Evolutionary conservation across 495 filamentous ascomycete species (phyloP).

Genomic region (Aspergillus bridgeri): DNA sequence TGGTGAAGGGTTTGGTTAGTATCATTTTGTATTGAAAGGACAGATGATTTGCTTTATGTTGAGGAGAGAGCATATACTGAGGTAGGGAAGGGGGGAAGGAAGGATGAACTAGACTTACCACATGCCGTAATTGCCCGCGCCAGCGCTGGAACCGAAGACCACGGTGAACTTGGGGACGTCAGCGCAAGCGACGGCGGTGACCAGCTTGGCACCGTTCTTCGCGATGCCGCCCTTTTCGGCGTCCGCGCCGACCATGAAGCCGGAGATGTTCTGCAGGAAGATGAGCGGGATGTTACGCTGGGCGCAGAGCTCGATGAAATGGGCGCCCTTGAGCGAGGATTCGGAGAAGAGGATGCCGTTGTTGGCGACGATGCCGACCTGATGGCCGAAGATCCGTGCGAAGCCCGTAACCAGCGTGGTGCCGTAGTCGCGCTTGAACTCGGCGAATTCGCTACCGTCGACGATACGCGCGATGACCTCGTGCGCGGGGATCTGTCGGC

Average conservation of each 20-base stretch:
- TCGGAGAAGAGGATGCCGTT: constrained; percentile 97
- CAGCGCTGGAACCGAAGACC: constrained; percentile 79
- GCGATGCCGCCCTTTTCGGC: constrained; percentile 94
- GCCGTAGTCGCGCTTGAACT: constrained; percentile 94
- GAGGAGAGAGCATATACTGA: not conserved
- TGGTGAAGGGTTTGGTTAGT: constrained; percentile 20
- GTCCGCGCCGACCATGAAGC: constrained; percentile 95
- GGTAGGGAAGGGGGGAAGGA: not conserved
- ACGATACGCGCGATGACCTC: constrained; percentile 95
- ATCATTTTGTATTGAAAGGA: not conserved
- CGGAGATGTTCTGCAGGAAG: constrained; percentile 94
- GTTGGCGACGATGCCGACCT: constrained; percentile 92
- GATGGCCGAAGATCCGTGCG: constrained; percentile 83
- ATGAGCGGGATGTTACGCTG: constrained; percentile 86
- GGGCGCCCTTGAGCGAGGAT: constrained; percentile 87
- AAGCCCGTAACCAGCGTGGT: constrained; percentile 91
- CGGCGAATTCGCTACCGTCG: constrained; percentile 83
- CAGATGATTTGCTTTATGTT: not conserved
- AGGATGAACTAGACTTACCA: constrained; percentile 49
- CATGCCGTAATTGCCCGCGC: constrained; percentile 80
- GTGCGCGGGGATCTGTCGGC: constrained; percentile 76
- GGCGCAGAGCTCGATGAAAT: constrained; percentile 96
- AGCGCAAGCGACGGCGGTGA: constrained; percentile 92
- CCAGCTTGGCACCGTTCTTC: constrained; percentile 96
- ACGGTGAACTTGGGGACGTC: constrained; percentile 97